A percentile compares a stretch with the other conserved stretches of the same genome.
phyloP scores from a whole-genome alignment of 495 filamentous ascomycete species.

The Parachaetomium inaequale region DNA sequence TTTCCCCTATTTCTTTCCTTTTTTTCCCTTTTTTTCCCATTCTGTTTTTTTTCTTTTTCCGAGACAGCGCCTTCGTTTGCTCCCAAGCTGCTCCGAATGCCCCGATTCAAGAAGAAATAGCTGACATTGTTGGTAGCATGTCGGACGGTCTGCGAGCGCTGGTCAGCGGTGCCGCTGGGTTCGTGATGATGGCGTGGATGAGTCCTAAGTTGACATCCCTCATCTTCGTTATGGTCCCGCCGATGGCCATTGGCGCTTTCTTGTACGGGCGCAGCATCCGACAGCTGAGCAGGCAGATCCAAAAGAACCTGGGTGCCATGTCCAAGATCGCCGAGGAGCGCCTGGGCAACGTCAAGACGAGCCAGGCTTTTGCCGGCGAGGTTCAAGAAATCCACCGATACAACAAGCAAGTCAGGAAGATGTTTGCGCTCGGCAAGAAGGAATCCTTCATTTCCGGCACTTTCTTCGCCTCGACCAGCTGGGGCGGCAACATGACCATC shows the following conservation, averaged over 20 bases:
- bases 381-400: slow-evolving; percentile 84
- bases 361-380: slow-evolving; percentile 92
- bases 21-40: too few species aligned
- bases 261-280: slow-evolving; percentile 85
- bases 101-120: too few species aligned
- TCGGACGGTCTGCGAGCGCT: slow-evolving; percentile 86
- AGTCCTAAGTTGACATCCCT: slow-evolving; percentile 87
- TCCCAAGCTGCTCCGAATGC: too few species aligned
- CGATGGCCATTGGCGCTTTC: slow-evolving; percentile 85
- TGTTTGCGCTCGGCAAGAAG: slow-evolving; percentile 79
- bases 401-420: slow-evolving; percentile 84
- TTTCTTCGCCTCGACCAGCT: slow-evolving; percentile 85
- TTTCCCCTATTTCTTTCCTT: too few species aligned
- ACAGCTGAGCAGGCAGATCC: slow-evolving; percentile 83
- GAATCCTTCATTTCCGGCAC: slow-evolving; percentile 86
- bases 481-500: slow-evolving; percentile 94
- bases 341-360: slow-evolving; percentile 90
- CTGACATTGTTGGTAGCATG: too few species aligned
- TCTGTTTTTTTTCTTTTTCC: too few species aligned
- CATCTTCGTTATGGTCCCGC: slow-evolving; percentile 80
- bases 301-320: slow-evolving; percentile 84
- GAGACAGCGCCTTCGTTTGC: too few species aligned
- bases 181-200: slow-evolving; percentile 87
- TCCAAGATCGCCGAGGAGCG: slow-evolving; percentile 97
- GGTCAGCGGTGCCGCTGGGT: slow-evolving; percentile 83